Evolutionary conservation across 2,329 filamentous ascomycete species (phyloP).

Genomic region (Pseudocercospora vitis): DNA sequence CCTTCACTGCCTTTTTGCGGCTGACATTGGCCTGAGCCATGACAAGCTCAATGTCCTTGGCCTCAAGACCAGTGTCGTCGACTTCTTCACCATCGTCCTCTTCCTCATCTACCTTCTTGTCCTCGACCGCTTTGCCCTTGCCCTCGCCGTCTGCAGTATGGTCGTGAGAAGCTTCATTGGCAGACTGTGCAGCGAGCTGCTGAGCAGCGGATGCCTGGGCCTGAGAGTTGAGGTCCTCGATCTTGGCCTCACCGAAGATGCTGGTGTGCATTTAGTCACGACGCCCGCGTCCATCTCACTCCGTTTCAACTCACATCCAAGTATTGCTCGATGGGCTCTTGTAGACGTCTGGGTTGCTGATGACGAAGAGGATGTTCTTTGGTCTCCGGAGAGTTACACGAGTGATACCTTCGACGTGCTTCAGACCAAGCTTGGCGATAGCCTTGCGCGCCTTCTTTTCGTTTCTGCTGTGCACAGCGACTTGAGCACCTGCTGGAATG

Average conservation of each 20-base stretch:
- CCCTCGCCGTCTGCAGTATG: slow-evolving; percentile 76
- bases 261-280: slow-evolving; percentile 48
- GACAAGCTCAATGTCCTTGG: slow-evolving; percentile 99
- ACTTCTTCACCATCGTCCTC: slow-evolving; percentile 96
- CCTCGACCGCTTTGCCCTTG: slow-evolving; percentile 68
- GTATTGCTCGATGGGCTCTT: slow-evolving; percentile 99
- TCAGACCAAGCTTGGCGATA: slow-evolving; percentile 96
- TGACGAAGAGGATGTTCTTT: slow-evolving; percentile 99
- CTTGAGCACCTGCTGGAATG: slow-evolving; percentile 80
- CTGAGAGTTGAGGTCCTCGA: slow-evolving; percentile 98
- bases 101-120: slow-evolving; percentile 66
- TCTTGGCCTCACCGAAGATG: slow-evolving; percentile 99
- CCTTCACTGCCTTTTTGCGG: slow-evolving; percentile 98
- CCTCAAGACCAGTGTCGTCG: slow-evolving; percentile 89
- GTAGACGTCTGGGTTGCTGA: slow-evolving; percentile 99
- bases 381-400: slow-evolving; percentile 95
- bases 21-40: slow-evolving; percentile 97
- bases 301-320: slow-evolving; percentile 76
- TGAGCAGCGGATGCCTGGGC: slow-evolving; percentile 94
- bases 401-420: slow-evolving; percentile 95
- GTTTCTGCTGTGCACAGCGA: slow-evolving; percentile 95
- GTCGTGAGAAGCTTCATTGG: slow-evolving; percentile 68
- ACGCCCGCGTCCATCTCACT: slow-evolving; percentile 11
- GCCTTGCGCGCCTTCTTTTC: slow-evolving; percentile 99
- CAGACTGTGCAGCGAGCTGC: slow-evolving; percentile 78